Evolutionary conservation across 2,329 filamentous ascomycete species (phyloP), one percentile per base, ranked within the genome.

Genomic region (Epichloe uncinata): DNA sequence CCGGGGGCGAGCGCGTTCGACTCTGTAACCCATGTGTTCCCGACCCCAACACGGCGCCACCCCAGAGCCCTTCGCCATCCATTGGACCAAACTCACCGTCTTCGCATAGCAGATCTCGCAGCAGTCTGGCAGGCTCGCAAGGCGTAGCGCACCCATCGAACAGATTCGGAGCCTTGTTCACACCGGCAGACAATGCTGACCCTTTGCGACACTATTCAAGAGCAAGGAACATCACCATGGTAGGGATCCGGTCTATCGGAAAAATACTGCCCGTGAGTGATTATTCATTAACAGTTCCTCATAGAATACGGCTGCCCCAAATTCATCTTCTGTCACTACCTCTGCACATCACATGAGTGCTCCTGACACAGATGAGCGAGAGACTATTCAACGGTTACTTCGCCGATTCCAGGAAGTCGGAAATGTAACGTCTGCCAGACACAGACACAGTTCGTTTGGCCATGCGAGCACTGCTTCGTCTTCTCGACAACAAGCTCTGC

Each of bases 11-110:
- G 57, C 69, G 74, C 42, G 78, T 81, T 45, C 68, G 78, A 47
- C 71, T 81, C 12, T 81, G 78, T 63, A 81, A 81, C 56, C 78
- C 78, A 1, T 81, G 78, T 54, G 78, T 81, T 7, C 78, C 77
- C 12, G 78, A 81, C 53, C 78, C 78, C 5, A 81, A 81, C 58
- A 79, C 70, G 7, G 70, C 75, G 18, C 78, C 77, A 30, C 77
- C 77, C 6, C 69, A 71, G 50, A 66, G 69, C 20, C 69, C 69
- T 26, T 61, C 60, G 6, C 61, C 66, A 3, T 58, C 66, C 15
- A 55, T 60, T 16, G 51, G 48, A 13, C 60, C 61, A 20, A 53
- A 67, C 4, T 61, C 66, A 6, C 63, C 67, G 38, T 53, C 64
- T 37, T 41, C 65, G 11, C 73, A 74, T 54, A 61, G 69, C 12